Base-by-base conservation (phyloP, 2,329 filamentous ascomycete genomes). In the Camillea tinctor region DNA sequence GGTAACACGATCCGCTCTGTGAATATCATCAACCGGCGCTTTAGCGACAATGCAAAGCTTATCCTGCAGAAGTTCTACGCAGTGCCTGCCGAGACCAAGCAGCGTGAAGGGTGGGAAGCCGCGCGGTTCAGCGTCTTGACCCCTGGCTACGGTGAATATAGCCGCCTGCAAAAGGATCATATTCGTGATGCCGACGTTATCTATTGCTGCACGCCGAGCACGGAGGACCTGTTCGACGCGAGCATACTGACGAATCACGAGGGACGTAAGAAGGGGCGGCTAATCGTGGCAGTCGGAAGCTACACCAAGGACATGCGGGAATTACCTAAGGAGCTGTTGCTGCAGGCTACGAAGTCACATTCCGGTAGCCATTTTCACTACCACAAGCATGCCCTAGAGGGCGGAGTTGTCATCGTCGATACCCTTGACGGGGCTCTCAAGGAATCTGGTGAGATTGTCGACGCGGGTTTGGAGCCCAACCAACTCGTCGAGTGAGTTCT, bases 361-460 rank as follows among this genome's bases (percentile, higher is more conserved):
- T 73, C 79, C 21, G 71, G 71, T 20, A 71, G 76, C 17, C 76
- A 80, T 55, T 76, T 82, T 15, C 88, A 92, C 71, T 86, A 86
- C 61, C 89, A 92, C 71, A 90, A 82, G 68, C 85, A 88, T 63
- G 85, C 85, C 0, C 73, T 79, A 2, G 88, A 90, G 66, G 87
- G 86, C 0, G 86, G 86, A 0, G 86, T 84, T 15, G 80, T 92
- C 23, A 82, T 91, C 4, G 90, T 92, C 4, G 90, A 92, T 70
- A 93, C 89, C 9, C 80, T 96, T 0, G 88, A 92, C 24, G 91
- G 90, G 0, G 93, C 89, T 52, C 73, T 97, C 50, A 88, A 88
- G 67, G 92, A 97, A 72, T 90, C 93, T 0, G 94, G 94, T 0
- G 94, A 98, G 77, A 80, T 98, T 53, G 89, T 96, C 9, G 86